Evolutionary conservation across 2,329 filamentous ascomycete species (phyloP).

Genomic region (Penicillium crustosum): DNA sequence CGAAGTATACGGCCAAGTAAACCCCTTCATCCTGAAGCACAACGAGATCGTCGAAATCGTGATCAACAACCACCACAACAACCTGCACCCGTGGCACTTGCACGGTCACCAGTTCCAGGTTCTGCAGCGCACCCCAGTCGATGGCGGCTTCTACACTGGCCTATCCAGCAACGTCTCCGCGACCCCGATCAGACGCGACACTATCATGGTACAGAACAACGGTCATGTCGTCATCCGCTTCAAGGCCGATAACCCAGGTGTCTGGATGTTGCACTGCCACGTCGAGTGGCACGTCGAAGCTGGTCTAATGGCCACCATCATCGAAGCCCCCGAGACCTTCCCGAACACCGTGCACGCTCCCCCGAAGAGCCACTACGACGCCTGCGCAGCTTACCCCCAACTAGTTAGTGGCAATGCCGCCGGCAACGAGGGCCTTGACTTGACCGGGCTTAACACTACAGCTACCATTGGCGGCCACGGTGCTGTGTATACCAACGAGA

Average conservation of each 20-base stretch:
- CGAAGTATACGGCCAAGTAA: slow-evolving; percentile 65
- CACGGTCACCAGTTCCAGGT: slow-evolving; percentile 56
- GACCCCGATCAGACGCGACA: slow-evolving; percentile 35
- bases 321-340: slow-evolving; percentile 34
- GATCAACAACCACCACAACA: slow-evolving; percentile 37
- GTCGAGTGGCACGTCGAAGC: slow-evolving; percentile 38
- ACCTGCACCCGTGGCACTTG: slow-evolving; percentile 51
- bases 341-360: slow-evolving; percentile 15
- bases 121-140: slow-evolving; percentile 31
- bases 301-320: slow-evolving; percentile 34
- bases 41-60: slow-evolving; percentile 48
- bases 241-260: slow-evolving; percentile 37
- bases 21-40: slow-evolving; percentile 67
- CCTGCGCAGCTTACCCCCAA: slow-evolving; percentile 25
- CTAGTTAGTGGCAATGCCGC: slow-evolving; percentile 26
- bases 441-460: slow-evolving; percentile 16
- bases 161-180: slow-evolving; percentile 27
- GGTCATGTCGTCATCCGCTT: slow-evolving; percentile 37
- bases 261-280: slow-evolving; percentile 42
- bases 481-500: slow-evolving; percentile 17
- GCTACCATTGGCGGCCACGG: slow-evolving; percentile 12
- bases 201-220: slow-evolving; percentile 35
- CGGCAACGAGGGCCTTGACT: slow-evolving; percentile 20
- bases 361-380: slow-evolving; percentile 23
- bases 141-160: slow-evolving; percentile 31